Evolutionary conservation across 2,329 filamentous ascomycete genomes (phyloP), one percentile per base, ranked within the genome.

Genomic region (Alternaria longipes): DNA sequence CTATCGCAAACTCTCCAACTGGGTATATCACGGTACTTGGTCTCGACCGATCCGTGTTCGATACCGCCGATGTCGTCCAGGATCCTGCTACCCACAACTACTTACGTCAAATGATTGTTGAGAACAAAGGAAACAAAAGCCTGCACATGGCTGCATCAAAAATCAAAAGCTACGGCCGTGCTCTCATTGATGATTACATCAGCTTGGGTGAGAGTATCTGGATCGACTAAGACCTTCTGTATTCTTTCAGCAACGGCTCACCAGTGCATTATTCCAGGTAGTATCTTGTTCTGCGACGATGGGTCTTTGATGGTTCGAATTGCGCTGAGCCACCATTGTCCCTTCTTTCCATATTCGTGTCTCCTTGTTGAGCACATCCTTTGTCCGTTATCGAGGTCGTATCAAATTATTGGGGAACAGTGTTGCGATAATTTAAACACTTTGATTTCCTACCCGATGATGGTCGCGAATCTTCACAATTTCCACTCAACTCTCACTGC

Each of bases 11-110:
- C 40, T 69, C 59, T 11, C 70, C 70, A 3, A 42, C 56, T 4
- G 70, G 65, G 0, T 66, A 67, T 32, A 56, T 69, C 1, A 68
- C 68, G 1, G 34, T 72, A 36, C 32, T 72, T 3, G 68, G 67
- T 3, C 49, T 72, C 2, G 64, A 67, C 30, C 18, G 50, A n/a
- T 52, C 34, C 32, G 40, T 20, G 16, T 8, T 28, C 42, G n/a
- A 22, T 45, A 5, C 28, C 49, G 8, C 14, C 36, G 8, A n/a
- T 30, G 20, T 47, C 28, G 28, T 24, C 49, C 40, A 46, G 50
- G n/a, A 36, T n/a, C 14, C 3, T 53, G 28, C 8, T 16, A 14
- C 14, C 14, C 56, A 63, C 44, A 41, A 59, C 11, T 59, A 46
- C 26, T 26, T 63, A 22, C 16, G 38, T 34, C 26, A 30, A 8